These are phyloP conservation scores for Acanthamoeba castellanii DNA, from an alignment of 208 protist genomes.

Conservation along the genomic window DNA sequence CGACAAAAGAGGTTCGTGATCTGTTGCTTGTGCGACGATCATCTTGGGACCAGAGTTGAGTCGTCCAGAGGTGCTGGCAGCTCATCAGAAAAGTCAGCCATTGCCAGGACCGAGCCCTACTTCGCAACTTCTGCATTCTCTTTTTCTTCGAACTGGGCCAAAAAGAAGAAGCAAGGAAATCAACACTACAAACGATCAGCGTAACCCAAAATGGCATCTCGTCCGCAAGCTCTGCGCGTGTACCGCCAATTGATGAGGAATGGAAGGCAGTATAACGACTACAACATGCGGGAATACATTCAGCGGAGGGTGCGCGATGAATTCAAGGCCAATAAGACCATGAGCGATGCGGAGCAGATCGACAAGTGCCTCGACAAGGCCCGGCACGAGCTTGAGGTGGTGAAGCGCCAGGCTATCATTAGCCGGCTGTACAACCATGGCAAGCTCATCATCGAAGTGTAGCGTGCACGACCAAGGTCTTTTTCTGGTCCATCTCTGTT, in stretches of 20 bases:
- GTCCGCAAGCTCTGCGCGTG: not conserved
- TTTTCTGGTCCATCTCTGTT: too few species aligned
- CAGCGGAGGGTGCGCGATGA: conserved; percentile 7
- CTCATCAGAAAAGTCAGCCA: too few species aligned
- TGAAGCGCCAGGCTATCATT: not conserved
- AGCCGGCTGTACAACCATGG: not conserved
- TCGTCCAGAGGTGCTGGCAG: too few species aligned
- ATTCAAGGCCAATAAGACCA: conserved; percentile 1
- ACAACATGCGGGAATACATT: conserved; percentile 29
- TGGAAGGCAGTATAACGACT: not conserved
- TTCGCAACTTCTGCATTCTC: too few species aligned
- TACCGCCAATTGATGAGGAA: conserved; percentile 17
- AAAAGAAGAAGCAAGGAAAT: not conserved
- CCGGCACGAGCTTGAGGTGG: not conserved
- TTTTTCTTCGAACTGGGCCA: too few species aligned
- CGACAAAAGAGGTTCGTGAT: too few species aligned
- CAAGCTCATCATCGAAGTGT: not conserved
- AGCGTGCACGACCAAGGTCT: not conserved
- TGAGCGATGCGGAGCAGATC: conserved; percentile 13
- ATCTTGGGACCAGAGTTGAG: too few species aligned
- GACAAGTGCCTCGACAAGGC: conserved; percentile 1
- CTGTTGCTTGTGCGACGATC: too few species aligned
- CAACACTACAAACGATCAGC: too few species aligned
- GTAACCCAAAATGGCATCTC: not conserved
- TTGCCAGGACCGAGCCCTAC: too few species aligned